Base-by-base conservation (phyloP, 1,284 basidiomycete genomes). In the Xanthoconium separans region DNA sequence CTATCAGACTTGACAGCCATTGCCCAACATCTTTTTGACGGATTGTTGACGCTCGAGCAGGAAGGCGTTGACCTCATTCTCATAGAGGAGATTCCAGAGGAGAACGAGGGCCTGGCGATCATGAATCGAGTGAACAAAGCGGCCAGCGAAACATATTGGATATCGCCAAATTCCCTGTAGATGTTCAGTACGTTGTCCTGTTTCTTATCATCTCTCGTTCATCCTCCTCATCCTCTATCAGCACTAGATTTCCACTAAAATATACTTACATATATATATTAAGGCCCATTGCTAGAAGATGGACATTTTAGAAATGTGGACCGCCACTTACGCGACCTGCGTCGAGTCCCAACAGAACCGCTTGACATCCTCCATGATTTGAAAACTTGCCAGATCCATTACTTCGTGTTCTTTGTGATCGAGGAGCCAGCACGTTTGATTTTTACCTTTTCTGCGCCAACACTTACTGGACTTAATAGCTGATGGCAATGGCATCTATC, bases 101-200 rank as follows among this genome's bases (percentile, higher is more conserved):
- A 81, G 20, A 83, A 85, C 29, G 88, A 98, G 61, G 97, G 96
- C 0, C 72, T 98, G 44, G 97, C 97, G 2, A 85, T 99, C 27
- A 98, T 98, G 95, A 98, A 99, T 69, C 80, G 96, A n/a, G 83
- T 95, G n/a, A 83, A 83, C 57, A 99, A 99, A 71, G 96, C 97
- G 2, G 94, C 95, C 3, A 84, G 87, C 5, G 83, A 84, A 59
- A 71, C 75, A 47, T 68, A 72, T 59, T 84, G 81, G 80, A 70
- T 87, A 39, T 46, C 53, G 63, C 59, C 55, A 15, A 16, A 47
- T 40, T 55, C 66, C 13, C 7, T 34, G 30, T 68, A 70, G 65
- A 65, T 55, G 53, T 37, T 27, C 57, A 47, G 63, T 65, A 58
- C 44, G 60, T 55, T 44, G 12, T 34, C 31, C 15, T 22, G 15